Base-by-base conservation (phyloP, 2,329 filamentous ascomycete species). In the Colletotrichum sp. region DNA sequence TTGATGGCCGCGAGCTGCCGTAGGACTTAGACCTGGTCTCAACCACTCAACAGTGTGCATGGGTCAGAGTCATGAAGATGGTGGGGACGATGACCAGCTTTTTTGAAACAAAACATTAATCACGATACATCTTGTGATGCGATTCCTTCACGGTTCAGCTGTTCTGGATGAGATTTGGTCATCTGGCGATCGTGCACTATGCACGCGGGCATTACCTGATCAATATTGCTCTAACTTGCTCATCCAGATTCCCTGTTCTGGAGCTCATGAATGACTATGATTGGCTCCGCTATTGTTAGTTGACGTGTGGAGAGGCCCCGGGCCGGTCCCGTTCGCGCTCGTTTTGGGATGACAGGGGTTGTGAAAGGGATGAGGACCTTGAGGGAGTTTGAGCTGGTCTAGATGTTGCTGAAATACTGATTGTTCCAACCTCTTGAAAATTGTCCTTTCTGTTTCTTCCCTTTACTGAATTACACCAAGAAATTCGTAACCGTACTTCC, bases 141-240 rank as follows among this genome's bases (percentile, higher is more conserved):
- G 9, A 68, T 68, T 68, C 10, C 15, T 21, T 28, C 4, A 16
- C 4, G 1, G n/a, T 49, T 10, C 6, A 13, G 18, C 9, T 30
- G 7, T 30, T 24, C 26, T 18, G 26, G 15, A 18, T 24, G 13
- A 34, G 6, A 64, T 7, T 21, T 39, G 6, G 55, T 26, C 24
- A 28, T 44, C 15, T 15, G 8, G 15, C 6, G 24, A 24, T 30
- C 24, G 8, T 57, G 39, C 6, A 49, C 21, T 30, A 18, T 15
- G 30, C 15, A 28, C 5, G 12, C 30, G 6, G 21, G 60, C 75
- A 68, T 72, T 76, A 79, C 75, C 64, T 75, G 79, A 79, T 80
- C 79, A 80, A 78, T 79, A 74, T 63, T 81, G 72, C 82, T 82
- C 83, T 84, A 84, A 84, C 81, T 81, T 83, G 82, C 83, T 84